Evolutionary conservation across 495 filamentous ascomycete genomes (phyloP).

Genomic region (Podospora anserina): DNA sequence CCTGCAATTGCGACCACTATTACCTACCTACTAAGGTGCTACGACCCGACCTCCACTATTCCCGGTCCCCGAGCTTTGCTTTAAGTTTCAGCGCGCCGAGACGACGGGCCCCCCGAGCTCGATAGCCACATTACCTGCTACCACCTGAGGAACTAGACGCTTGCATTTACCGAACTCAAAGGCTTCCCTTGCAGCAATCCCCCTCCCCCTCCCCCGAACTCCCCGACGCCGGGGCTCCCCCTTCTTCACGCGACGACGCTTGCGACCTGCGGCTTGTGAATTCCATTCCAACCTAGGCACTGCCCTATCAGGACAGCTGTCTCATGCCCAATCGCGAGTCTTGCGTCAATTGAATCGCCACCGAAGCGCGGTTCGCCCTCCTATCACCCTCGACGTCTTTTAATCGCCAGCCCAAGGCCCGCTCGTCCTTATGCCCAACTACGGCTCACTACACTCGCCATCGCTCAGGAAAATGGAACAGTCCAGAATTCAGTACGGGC

Average conservation of each 20-base stretch:
- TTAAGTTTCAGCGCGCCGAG: conserved; percentile 2
- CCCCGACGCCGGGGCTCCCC: not conserved
- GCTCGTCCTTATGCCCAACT: conserved; percentile 61
- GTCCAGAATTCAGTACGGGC: conserved; percentile 53
- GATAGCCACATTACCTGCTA: too few relatives aligned
- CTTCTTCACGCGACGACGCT: not conserved
- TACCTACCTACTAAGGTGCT: not conserved
- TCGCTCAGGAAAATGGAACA: conserved; percentile 81
- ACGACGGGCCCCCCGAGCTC: not conserved
- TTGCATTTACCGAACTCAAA: not conserved
- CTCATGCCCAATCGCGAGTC: conserved; percentile 20
- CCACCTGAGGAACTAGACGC: too few relatives aligned
- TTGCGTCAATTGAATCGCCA: conserved; percentile 33
- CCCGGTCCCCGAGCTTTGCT: not conserved
- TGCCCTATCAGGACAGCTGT: conserved; percentile 16
- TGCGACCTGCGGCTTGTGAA: conserved; percentile 4
- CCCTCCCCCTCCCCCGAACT: too few relatives aligned
- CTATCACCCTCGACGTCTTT: not conserved
- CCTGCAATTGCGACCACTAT: not conserved
- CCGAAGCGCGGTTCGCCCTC: conserved; percentile 17
- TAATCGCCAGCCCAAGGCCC: conserved; percentile 18
- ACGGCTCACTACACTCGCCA: conserved; percentile 69
- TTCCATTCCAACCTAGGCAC: conserved; percentile 8
- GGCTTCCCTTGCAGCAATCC: not conserved
- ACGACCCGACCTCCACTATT: not conserved